phyloP scores from a whole-genome alignment of 2,329 filamentous ascomycete genomes.

The Tolypocladium amazonense region DNA sequence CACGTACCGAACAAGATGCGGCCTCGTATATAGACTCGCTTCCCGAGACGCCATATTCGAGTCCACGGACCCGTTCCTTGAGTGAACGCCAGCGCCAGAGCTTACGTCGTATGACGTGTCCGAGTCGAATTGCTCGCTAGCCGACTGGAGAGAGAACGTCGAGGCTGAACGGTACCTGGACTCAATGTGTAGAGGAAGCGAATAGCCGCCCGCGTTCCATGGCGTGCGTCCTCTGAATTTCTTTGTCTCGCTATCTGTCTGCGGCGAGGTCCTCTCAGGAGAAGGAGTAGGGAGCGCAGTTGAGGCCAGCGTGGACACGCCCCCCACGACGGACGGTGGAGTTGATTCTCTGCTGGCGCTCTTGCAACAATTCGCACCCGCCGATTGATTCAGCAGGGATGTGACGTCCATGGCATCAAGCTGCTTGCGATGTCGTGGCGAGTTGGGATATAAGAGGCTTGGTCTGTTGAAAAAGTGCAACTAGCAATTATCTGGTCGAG shows the following conservation, averaged over 20 bases:
- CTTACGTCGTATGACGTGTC: conserved; percentile 8
- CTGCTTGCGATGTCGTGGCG: neutral
- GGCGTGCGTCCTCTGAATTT: conserved; percentile 27
- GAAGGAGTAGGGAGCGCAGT: conserved; percentile 21
- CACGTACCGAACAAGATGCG: conserved; percentile 1
- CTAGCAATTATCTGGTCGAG: neutral
- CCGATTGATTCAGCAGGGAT: conserved; percentile 27
- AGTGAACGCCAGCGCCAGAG: conserved; percentile 11
- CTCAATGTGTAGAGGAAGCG: conserved; percentile 30
- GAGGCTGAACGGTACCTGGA: conserved; percentile 18
- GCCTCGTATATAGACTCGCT: neutral
- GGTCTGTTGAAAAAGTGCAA: neutral
- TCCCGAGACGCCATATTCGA: conserved; percentile 9
- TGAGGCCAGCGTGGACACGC: conserved; percentile 1
- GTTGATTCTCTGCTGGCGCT: conserved; percentile 5
- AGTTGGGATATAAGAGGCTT: neutral
- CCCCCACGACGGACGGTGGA: conserved; percentile 1
- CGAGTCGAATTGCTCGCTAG: conserved; percentile 12
- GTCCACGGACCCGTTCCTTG: conserved; percentile 20
- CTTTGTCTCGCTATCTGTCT: conserved; percentile 9
- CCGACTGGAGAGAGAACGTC: conserved; percentile 10
- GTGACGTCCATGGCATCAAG: conserved; percentile 28
- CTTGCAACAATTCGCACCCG: conserved; percentile 5
- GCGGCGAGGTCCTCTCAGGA: conserved; percentile 17
- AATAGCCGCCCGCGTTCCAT: conserved; percentile 41